Evolutionary conservation across 2,329 filamentous ascomycete species (phyloP), one percentile per base, ranked within the genome.

Genomic region (Diplocarpon mali): DNA sequence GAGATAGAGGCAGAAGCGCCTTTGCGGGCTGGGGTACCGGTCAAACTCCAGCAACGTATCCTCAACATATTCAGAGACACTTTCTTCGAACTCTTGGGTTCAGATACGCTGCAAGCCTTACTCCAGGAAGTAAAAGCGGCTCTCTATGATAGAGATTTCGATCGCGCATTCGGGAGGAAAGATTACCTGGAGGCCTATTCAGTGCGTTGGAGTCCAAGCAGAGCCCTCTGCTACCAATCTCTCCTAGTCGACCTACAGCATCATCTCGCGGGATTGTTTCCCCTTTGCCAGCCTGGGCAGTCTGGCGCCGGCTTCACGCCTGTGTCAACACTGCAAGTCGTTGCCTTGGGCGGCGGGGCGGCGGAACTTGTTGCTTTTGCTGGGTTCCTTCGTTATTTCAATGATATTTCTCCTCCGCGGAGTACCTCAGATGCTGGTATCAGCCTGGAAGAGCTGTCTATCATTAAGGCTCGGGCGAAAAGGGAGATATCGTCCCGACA

Each of bases 111-210:
- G 39, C 63, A 71, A 27, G 58, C 69, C 1, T 64, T 79, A 3
- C 71, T 96, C 15, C 90, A 95, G 60, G 76, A 81, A 42, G 76
- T 96, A 50, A 98, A 96, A 64, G 72, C 79, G 7, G 85, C 90
- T 52, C 71, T 98, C 8, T 96, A 83, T 62, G 80, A 84, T 47
- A 78, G 92, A 28, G 85, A 96, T 62, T 96, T 96, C 64, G 71
- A 72, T 11, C 67, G 70, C 13, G 90, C 90, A 0, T 98, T 96
- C 65, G 79, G 78, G 0, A 71, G 71, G 37, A 71, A 77, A 44
- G 77, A 83, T 36, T 75, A 82, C 55, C 72, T 95, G 14, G 77
- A 83, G 49, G 85, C 83, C 9, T 98, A 98, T 67, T 86, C 87
- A 8, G 76, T 86, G 43, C 70, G 92, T 56, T 98, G 90, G 89